These are phyloP conservation scores for Macrophomina phaseolina DNA, from an alignment of 2,329 filamentous ascomycete species.

Conservation along the genomic window DNA sequence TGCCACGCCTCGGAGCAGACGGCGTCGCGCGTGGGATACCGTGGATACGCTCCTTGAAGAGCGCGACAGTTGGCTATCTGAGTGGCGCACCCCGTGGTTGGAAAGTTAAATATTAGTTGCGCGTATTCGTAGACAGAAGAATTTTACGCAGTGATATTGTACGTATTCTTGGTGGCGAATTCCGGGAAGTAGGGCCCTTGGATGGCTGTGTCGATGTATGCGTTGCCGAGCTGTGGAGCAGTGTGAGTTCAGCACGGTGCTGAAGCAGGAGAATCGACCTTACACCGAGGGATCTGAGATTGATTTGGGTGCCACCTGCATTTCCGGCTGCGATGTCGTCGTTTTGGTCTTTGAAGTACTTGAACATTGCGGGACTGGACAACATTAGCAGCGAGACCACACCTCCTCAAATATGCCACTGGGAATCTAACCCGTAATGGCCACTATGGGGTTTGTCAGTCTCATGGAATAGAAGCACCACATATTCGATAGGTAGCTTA, in stretches of 20 bases:
- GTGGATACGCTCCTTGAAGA: constrained; percentile 45
- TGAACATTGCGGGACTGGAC: constrained; percentile 60
- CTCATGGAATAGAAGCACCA: background rate
- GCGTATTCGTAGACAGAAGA: constrained; percentile 52
- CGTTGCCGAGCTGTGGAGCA: constrained; percentile 54
- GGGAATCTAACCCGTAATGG: constrained; percentile 49
- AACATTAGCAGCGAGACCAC: background rate
- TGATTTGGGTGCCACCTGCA: constrained; percentile 54
- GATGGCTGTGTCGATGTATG: constrained; percentile 57
- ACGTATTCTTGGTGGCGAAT: constrained; percentile 62
- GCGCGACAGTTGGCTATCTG: constrained; percentile 55
- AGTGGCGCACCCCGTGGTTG: constrained; percentile 60
- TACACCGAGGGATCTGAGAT: constrained; percentile 61
- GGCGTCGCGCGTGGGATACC: background rate
- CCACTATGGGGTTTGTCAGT: constrained; percentile 39
- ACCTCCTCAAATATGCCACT: too few species aligned
- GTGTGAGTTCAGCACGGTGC: background rate
- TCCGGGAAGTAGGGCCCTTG: constrained; percentile 55
- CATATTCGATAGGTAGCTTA: constrained; percentile 28
- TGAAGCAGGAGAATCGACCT: constrained; percentile 35
- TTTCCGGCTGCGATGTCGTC: constrained; percentile 56
- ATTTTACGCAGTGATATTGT: constrained; percentile 56
- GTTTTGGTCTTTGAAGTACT: constrained; percentile 63
- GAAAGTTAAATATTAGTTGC: constrained; percentile 50
- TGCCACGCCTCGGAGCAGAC: constrained; percentile 37